Evolutionary conservation across 2,329 filamentous ascomycete genomes (phyloP), one percentile per base, ranked within the genome.

Genomic region (Penicillium olsonii): DNA sequence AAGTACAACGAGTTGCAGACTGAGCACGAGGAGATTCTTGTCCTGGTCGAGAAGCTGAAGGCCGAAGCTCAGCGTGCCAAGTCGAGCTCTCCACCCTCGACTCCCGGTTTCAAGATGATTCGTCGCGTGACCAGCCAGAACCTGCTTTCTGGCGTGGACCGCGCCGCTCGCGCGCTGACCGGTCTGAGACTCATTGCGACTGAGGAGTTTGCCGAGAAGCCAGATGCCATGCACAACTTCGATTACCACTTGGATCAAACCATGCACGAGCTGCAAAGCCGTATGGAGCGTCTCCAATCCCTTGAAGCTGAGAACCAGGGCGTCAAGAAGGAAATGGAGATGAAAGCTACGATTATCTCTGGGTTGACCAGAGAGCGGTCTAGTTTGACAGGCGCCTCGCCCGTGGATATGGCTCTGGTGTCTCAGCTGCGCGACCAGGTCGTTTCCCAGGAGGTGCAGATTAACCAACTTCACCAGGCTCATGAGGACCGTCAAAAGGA

Each of bases 311-410:
- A 96, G 60, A 83, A 96, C 48, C 78, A 85, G 20, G 85, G 84
- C 4, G 84, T 91, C 18, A 94, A 90, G 76, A 96, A 91, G 75
- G 94, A 99, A 70, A 95, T 97, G 87, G 94, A 99, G 67, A 86
- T 83, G 55, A 99, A 99, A 81, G 91, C 92, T 78, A 89, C 90
- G 24, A 92, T 99, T 66, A 97, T 99, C 61, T 90, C 90, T 24
- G 94, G 94, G 6, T 78, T 99, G 55, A 95, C 94, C 3, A 87
- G 94, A 45, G 95, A 99, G 71, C 82, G 95, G 51, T 92, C 90
- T 3, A 96, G 91, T 73, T 80, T 96, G 74, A 90, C 92, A 68
- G 82, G 79, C 68, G 78, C 80, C 2, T 87, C 88, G 19, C 88
- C 91, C 7, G 86, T 96, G 66, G 94, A 99, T 65, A 95, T 96